Conservation (phyloP, 306 rosid genomes). For the Pyrus pyrifolia region DNA sequence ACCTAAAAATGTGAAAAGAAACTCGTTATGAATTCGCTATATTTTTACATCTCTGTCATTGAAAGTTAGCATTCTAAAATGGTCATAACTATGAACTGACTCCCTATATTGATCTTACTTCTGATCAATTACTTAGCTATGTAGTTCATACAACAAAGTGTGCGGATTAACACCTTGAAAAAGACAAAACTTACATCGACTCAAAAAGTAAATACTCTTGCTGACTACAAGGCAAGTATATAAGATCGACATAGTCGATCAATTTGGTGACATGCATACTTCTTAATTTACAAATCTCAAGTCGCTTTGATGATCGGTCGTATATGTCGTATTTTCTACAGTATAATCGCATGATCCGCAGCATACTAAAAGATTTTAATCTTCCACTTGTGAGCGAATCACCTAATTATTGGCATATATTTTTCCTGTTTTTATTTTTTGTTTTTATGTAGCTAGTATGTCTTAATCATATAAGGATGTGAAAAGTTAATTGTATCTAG, state of each 20-base stretch:
- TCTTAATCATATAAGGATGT: not conserved
- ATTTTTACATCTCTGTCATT: not conserved
- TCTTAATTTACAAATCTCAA: too few species aligned
- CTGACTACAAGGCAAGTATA: too few species aligned
- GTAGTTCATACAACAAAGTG: too few species aligned
- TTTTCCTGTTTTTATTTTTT: not conserved
- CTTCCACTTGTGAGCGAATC: not conserved
- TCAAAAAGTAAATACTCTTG: too few species aligned
- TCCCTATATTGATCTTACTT: not conserved
- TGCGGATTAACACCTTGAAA: too few species aligned
- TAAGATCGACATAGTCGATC: too few species aligned
- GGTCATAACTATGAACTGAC: not conserved
- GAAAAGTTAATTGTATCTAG: not conserved
- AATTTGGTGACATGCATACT: too few species aligned
- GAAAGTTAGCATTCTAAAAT: not conserved
- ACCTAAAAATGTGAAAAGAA: not conserved
- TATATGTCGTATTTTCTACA: too few species aligned
- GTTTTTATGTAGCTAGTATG: not conserved
- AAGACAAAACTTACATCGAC: too few species aligned
- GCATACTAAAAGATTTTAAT: not conserved
- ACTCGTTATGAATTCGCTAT: not conserved
- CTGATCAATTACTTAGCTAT: too few species aligned
- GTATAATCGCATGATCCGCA: not conserved
- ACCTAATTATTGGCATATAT: not conserved
- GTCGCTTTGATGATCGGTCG: too few species aligned